Evolutionary conservation across 106 monocot genomes (phyloP).

Genomic region (Allium fistulosum): DNA sequence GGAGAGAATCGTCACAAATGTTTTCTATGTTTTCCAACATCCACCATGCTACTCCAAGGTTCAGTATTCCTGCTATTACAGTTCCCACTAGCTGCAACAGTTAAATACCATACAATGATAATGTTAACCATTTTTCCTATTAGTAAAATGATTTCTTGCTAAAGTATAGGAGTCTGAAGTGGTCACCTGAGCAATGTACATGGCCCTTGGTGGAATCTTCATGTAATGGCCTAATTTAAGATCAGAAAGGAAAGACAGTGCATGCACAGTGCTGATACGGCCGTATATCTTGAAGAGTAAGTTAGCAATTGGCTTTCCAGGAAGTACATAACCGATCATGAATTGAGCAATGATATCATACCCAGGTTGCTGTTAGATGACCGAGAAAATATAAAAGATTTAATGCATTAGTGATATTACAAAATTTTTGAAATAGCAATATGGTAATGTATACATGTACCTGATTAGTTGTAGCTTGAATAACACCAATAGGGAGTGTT

Average conservation of each 20-base stretch:
- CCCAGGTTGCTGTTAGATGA: conserved; percentile 65
- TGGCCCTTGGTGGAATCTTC: conserved; percentile 90
- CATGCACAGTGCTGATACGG: conserved; percentile 83
- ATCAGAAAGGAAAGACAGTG: conserved; percentile 79
- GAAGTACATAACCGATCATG: conserved; percentile 83
- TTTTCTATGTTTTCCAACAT: conserved; percentile 78
- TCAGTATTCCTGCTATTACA: conserved; percentile 53
- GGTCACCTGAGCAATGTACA: conserved; percentile 80
- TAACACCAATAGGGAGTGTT: conserved; percentile 91
- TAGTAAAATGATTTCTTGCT: too few species aligned
- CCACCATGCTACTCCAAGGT: conserved; percentile 91
- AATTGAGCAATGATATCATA: conserved; percentile 94
- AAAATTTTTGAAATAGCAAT: background rate
- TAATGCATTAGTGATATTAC: background rate
- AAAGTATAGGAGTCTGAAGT: too few species aligned
- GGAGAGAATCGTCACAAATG: conserved; percentile 73
- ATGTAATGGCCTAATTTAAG: conserved; percentile 96
- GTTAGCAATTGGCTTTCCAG: conserved; percentile 88
- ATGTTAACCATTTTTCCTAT: too few species aligned
- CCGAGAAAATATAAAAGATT: background rate
- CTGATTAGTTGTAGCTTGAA: conserved; percentile 94
- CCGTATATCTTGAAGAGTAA: conserved; percentile 91
- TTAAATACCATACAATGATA: too few species aligned
- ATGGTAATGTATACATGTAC: conserved; percentile 12
- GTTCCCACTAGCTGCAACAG: conserved; percentile 67